Evolutionary conservation across 805 yeast species (phyloP).

Genomic region (Saccharomyces paradoxus): DNA sequence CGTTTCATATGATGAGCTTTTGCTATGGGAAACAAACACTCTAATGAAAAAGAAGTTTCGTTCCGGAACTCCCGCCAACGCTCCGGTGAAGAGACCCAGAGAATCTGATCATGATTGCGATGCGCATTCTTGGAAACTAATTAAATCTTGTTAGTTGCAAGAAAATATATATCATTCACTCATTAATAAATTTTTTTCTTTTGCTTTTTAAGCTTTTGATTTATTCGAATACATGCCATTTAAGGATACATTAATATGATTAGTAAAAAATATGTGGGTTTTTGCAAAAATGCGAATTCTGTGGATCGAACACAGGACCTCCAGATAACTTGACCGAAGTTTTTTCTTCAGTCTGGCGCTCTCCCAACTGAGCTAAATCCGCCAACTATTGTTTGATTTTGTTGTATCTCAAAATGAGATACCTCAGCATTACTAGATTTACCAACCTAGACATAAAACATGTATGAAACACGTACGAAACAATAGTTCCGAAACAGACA

Average conservation of each 20-base stretch:
- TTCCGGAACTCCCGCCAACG: neutral
- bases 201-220: neutral
- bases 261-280: too few species aligned
- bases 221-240: neutral
- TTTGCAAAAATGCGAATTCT: slow-evolving; percentile 42
- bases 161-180: neutral
- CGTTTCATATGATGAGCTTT: neutral
- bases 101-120: neutral
- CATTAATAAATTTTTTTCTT: neutral
- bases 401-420: too few species aligned
- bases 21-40: neutral
- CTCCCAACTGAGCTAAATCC: slow-evolving; percentile 40
- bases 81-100: neutral
- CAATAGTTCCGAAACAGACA: too few species aligned
- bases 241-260: neutral
- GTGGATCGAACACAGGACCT: slow-evolving; percentile 89
- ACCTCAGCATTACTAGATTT: too few species aligned
- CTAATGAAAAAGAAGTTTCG: neutral
- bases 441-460: too few species aligned
- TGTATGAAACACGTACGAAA: too few species aligned
- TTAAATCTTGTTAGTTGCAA: neutral
- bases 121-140: neutral
- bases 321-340: slow-evolving; percentile 35
- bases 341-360: slow-evolving; percentile 37
- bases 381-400: too few species aligned